Evolutionary conservation across 192 early-diverging fungal genomes (phyloP), one percentile per base, ranked within the genome.

Genomic region (Cetraspora pellucida): DNA sequence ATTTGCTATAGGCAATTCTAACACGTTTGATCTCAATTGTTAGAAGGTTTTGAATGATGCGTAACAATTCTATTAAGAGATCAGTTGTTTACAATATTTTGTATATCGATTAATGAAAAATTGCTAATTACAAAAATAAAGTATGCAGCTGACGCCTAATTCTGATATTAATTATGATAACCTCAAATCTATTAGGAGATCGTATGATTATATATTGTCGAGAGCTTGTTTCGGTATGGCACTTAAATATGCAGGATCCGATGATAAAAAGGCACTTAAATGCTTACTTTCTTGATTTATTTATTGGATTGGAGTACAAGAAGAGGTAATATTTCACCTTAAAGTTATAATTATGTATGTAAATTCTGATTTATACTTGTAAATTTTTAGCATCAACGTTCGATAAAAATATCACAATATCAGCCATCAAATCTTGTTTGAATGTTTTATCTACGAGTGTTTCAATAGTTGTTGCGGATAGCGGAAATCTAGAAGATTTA

Each of bases 381-480:
- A 7, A 19, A 9, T 23, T 37, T 28, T 23, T 77, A 91, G 88
- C 81, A 13, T 82, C 82, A 10, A 85, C 82, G 0, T 89, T 89
- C 69, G 82, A 88, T 27, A 79, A 88, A 73, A 87, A 87, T 70
- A 83, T 95, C 59, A 94, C 91, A 37, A 87, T 86, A 30, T 81
- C 82, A 3, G 80, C 89, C 10, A 86, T 90, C 3, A 84, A 88
- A 46, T 79, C 83, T 8, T 95, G 94, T 77, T 69, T 94, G 5
- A 92, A 95, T 78, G 88, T 93, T 3, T 46, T 92, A 7, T 77
- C 87, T 4, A 81, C 89, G 2, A 84, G 90, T 6, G 79, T 88
- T 0, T 86, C 90, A 1, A 86, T 94, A 64, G 89, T 98, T 0
- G 87, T 94, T 81, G 93, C 94, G 10, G 96, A 95, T 30, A 91